These are phyloP conservation scores for Lentinula sp. DNA, from an alignment of 768 basidiomycete species.

Conservation along the genomic window DNA sequence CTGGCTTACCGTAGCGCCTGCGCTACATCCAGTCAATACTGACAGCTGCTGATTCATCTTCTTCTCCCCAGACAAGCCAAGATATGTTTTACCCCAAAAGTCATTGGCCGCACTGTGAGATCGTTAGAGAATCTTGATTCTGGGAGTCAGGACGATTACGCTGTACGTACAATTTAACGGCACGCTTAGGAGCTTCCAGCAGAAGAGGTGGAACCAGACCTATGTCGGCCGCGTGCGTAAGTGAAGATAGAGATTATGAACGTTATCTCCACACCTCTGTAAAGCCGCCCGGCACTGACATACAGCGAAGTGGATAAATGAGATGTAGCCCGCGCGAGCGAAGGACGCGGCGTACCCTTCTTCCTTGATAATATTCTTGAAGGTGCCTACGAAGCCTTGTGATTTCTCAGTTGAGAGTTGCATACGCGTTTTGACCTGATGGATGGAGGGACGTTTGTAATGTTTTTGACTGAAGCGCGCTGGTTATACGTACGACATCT, in stretches of 20 bases:
- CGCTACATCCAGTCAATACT: constrained; percentile 84
- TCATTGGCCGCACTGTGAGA: constrained; percentile 73
- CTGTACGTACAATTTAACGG: constrained; percentile 78
- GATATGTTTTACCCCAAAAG: constrained; percentile 88
- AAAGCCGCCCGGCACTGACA: constrained; percentile 69
- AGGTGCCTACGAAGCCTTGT: constrained; percentile 76
- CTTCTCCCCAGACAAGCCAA: constrained; percentile 52
- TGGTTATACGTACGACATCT: constrained; percentile 74
- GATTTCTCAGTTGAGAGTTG: constrained; percentile 88
- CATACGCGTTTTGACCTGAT: constrained; percentile 95
- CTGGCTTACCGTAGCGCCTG: constrained; percentile 72
- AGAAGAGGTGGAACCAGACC: constrained; percentile 93
- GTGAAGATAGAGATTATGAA: not conserved
- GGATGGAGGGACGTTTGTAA: constrained; percentile 5
- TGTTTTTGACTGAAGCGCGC: not conserved
- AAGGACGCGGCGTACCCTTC: constrained; percentile 66
- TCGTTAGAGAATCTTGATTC: constrained; percentile 4
- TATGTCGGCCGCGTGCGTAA: constrained; percentile 17
- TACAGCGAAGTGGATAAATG: constrained; percentile 21
- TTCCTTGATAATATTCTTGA: constrained; percentile 75
- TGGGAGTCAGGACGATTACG: not conserved
- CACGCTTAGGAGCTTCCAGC: constrained; percentile 96
- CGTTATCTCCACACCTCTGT: constrained; percentile 55
- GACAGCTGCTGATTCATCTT: constrained; percentile 91
- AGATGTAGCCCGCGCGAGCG: constrained; percentile 12